phyloP scores from a whole-genome alignment of 2,329 filamentous ascomycete species.

The Calycina herbarum region DNA sequence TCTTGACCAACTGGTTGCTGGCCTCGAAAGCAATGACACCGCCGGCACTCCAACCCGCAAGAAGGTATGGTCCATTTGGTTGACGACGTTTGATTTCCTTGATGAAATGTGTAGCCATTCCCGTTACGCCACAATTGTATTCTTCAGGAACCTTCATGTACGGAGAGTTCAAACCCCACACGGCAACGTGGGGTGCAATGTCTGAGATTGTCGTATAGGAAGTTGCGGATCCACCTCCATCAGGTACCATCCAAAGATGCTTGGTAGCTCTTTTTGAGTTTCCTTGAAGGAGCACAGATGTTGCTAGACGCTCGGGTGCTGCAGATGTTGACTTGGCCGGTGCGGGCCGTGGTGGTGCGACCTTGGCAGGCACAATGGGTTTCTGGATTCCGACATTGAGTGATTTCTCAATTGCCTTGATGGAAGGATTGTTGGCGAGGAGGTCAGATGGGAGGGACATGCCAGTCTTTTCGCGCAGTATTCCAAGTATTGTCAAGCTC shows the following conservation, averaged over 20 bases:
- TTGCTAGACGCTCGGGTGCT: constrained; percentile 24
- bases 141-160: constrained; percentile 70
- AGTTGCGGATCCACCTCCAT: constrained; percentile 47
- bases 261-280: constrained; percentile 46
- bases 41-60: constrained; percentile 76
- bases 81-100: constrained; percentile 71
- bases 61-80: constrained; percentile 64
- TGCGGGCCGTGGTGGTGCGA: constrained; percentile 24
- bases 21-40: constrained; percentile 72
- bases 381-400: constrained; percentile 50
- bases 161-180: constrained; percentile 66
- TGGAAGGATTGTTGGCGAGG: constrained; percentile 59
- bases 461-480: constrained; percentile 54
- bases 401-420: constrained; percentile 64
- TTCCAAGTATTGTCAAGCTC: constrained; percentile 55
- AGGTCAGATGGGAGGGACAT: constrained; percentile 59
- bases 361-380: constrained; percentile 25
- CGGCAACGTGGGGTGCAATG: constrained; percentile 47
- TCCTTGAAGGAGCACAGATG: constrained; percentile 48
- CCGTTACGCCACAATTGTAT: constrained; percentile 64
- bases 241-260: constrained; percentile 47
- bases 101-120: constrained; percentile 64
- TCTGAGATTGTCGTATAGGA: constrained; percentile 35
- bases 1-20: constrained; percentile 58
- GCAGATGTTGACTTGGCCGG: constrained; percentile 39